A percentile compares a stretch with the other conserved stretches of the same genome.
phyloP scores from a whole-genome alignment of 83 land plant species.

The Picea mariana region DNA sequence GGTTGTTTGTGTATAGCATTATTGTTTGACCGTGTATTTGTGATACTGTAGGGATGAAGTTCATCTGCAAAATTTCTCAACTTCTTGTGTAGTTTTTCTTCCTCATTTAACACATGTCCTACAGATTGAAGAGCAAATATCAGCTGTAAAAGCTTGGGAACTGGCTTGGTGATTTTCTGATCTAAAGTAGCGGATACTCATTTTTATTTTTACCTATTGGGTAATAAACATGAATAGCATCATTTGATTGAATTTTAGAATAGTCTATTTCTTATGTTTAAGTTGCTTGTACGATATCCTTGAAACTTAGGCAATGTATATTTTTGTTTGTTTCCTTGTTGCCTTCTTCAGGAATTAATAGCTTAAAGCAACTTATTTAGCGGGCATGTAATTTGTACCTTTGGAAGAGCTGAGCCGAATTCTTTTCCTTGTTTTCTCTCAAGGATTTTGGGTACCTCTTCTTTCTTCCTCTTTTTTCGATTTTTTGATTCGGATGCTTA shows the following conservation, averaged over 20 bases:
- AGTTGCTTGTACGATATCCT: neutral
- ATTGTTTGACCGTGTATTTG: neutral
- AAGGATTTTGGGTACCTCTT: conserved; percentile 16
- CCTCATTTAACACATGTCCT: neutral
- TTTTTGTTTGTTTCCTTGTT: conserved; percentile 9
- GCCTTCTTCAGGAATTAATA: conserved; percentile 14
- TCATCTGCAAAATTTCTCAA: neutral
- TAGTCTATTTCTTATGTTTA: neutral
- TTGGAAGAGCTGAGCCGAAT: conserved; percentile 12
- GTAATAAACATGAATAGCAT: neutral
- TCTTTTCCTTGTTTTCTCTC: conserved; percentile 12
- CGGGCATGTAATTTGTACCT: conserved; percentile 15
- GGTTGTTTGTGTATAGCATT: neutral
- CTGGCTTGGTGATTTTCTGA: neutral
- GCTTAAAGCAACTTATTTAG: conserved; percentile 16
- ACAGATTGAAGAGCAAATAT: conserved; percentile 11
- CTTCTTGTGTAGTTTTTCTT: neutral
- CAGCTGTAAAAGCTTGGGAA: neutral
- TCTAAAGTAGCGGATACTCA: neutral
- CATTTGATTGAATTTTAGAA: neutral
- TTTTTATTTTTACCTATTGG: conserved; percentile 6
- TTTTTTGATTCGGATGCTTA: neutral
- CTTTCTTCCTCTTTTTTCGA: conserved; percentile 6
- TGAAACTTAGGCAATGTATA: conserved; percentile 9
- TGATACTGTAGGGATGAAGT: neutral